Evolutionary conservation across 106 monocot species (phyloP), one percentile per base, ranked within the genome.

Genomic region (Apostasia shenzhenica): DNA sequence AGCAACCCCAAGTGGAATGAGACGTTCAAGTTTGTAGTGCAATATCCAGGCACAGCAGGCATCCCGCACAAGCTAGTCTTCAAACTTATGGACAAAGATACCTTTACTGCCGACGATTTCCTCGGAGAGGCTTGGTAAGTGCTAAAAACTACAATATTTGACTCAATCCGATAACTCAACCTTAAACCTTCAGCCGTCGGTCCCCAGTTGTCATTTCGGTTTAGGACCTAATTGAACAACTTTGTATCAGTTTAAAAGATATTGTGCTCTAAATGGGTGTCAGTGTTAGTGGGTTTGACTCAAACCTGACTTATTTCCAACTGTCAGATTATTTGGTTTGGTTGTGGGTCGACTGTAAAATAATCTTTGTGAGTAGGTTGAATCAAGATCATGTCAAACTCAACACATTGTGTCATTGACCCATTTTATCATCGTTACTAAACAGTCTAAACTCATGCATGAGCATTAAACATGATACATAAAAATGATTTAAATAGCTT

Each of bases 31-130:
- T 94, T 94, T 73, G 43, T 45, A 46, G 91, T 84, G 59, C 80
- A 91, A 14, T 74, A 79, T 42, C 14, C 74, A 1, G 76, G 57
- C 48, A 38, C 65, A 7, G 48, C 63, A 6, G 57, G 74, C 47
- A 48, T 12, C 42, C 83, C 88, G 44, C 85, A 95, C 74, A 95
- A 91, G 68, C 74, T 95, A 64, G 12, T 77, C 54, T 69, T 95
- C 13, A 88, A 69, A 60, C 66, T 95, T 63, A 86, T 91, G 91
- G 95, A 91, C 68, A 59, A 88, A 60, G 91, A 95, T 78, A 91
- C 77, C 8, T 84, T 91, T 80, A 65, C 86, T 39, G 59, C 58
- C 3, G 95, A 91, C 45, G 91, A 95, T 79, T 95, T 84, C 62
- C 42, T 88, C 3, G 95, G 95, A 13, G 81, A 88, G 12, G 85